Evolutionary conservation across 139 green algal species (phyloP).

Genomic region (Tetraselmis chui): DNA sequence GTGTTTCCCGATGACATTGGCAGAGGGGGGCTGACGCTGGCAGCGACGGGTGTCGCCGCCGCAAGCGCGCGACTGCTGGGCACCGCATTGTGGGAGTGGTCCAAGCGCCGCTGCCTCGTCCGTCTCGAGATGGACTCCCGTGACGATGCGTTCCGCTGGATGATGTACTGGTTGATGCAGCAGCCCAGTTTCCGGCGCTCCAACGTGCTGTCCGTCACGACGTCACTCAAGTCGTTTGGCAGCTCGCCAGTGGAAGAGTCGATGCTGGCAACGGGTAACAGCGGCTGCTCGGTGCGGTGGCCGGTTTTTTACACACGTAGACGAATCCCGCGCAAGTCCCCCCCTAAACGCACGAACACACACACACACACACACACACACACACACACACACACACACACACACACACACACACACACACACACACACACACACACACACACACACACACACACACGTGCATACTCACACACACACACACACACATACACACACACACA

Average conservation of each 20-base stretch:
- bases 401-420: no score
- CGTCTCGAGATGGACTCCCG: constrained; percentile 24
- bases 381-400: no score
- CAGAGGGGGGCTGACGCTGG: not conserved
- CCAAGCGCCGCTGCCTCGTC: constrained; percentile 2
- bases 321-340: no score
- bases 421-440: no score
- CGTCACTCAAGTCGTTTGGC: constrained; percentile 20
- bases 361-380: no score
- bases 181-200: constrained; percentile 16
- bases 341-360: no score
- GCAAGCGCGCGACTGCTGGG: not conserved
- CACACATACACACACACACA: no score
- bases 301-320: no score
- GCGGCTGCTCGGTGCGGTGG: no score
- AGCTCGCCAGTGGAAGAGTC: constrained; percentile 8
- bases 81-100: not conserved
- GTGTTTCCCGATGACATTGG: not conserved
- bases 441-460: no score
- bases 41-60: not conserved
- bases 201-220: constrained; percentile 20
- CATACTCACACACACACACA: no score
- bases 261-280: not conserved
- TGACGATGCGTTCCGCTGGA: constrained; percentile 30
- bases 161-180: constrained; percentile 20